A percentile compares a stretch with the other conserved stretches of the same genome.
phyloP scores from a whole-genome alignment of 805 yeast species.

The Cyberlindnera xylosilytica region DNA sequence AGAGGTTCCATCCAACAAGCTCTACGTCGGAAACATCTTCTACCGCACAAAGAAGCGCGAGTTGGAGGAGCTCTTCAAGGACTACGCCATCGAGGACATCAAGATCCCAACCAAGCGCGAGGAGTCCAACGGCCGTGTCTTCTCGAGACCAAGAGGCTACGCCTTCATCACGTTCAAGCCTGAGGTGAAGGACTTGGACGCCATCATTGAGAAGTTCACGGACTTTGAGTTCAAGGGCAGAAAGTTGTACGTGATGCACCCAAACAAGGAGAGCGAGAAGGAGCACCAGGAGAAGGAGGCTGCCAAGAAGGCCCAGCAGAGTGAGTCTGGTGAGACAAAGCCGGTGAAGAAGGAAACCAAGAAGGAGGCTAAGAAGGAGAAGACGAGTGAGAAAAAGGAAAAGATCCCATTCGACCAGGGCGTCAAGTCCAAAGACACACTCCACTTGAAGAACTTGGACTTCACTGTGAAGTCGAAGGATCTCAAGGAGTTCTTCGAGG shows the following conservation, averaged over 20 bases:
- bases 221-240: conserved; percentile 44
- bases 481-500: conserved; percentile 46
- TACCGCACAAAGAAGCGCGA: conserved; percentile 60
- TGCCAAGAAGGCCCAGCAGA: neutral
- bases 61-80: conserved; percentile 47
- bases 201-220: conserved; percentile 40
- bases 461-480: conserved; percentile 57
- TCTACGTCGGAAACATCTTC: conserved; percentile 62
- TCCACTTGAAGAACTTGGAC: conserved; percentile 61
- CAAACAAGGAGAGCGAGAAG: conserved; percentile 31
- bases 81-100: conserved; percentile 42
- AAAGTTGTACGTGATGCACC: conserved; percentile 49
- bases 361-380: neutral
- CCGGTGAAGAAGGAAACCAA: neutral
- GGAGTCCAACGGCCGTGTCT: conserved; percentile 32
- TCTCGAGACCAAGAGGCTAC: conserved; percentile 48
- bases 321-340: neutral
- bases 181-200: conserved; percentile 37
- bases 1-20: conserved; percentile 37
- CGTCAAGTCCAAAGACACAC: conserved; percentile 44
- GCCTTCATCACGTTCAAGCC: conserved; percentile 53
- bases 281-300: conserved; percentile 3
- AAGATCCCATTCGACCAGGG: conserved; percentile 35
- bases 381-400: conserved; percentile 26
- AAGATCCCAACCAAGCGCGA: conserved; percentile 48